These are phyloP conservation scores for Pelargonium citronellum DNA, from an alignment of 441 rosid species.

Conservation along the genomic window DNA sequence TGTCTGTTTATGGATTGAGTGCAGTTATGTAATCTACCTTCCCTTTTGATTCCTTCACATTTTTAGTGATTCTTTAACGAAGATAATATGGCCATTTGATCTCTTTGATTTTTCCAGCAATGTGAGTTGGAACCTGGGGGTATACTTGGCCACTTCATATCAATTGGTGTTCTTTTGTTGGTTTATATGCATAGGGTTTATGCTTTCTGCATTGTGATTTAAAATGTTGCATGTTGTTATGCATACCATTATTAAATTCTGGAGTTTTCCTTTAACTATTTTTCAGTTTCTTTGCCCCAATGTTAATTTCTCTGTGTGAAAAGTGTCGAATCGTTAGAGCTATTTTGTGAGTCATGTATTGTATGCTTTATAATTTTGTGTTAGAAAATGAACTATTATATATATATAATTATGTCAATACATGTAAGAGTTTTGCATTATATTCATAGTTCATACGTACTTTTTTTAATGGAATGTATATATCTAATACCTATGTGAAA, in stretches of 20 bases:
- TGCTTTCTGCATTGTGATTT: neutral
- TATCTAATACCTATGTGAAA: too few species aligned
- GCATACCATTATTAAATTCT: slow-evolving; percentile 5
- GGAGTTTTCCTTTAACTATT: neutral
- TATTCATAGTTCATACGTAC: too few species aligned
- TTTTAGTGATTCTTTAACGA: neutral
- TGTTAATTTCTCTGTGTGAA: too few species aligned
- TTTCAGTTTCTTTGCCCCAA: too few species aligned
- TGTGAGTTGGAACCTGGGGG: slow-evolving; percentile 2
- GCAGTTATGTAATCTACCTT: neutral
- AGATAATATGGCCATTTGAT: neutral
- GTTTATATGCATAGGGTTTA: neutral
- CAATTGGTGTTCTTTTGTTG: neutral
- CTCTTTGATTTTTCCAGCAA: neutral
- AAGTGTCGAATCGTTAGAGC: too few species aligned
- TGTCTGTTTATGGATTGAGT: neutral
- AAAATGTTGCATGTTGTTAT: neutral
- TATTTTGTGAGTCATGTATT: too few species aligned
- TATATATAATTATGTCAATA: too few species aligned
- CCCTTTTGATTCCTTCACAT: neutral
- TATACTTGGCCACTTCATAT: neutral
- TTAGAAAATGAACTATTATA: too few species aligned
- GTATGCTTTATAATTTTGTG: too few species aligned
- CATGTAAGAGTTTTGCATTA: too few species aligned
- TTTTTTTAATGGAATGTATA: too few species aligned